Base-by-base conservation (phyloP, 2,329 filamentous ascomycete species). In the Dothistroma septosporum region DNA sequence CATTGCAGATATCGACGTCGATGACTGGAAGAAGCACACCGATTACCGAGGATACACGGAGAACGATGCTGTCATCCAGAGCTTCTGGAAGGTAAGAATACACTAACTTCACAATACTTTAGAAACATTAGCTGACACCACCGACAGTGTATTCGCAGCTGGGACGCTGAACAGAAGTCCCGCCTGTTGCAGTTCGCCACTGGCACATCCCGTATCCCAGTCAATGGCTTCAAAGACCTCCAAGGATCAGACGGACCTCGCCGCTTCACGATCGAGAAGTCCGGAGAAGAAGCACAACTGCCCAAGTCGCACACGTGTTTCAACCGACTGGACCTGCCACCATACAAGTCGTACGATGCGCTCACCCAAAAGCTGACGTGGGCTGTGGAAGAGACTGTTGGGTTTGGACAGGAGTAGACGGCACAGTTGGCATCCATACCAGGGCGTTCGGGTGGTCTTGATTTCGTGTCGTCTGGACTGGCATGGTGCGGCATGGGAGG, bases 21-120 rank as follows among this genome's bases (percentile, higher is more conserved):
- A 99, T 62, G 94, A 99, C 78, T 99, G 94, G 94, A 97, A 99
- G 88, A 99, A 99, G 82, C 94, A 99, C 79, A 99, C 94, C 52
- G 94, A 99, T 74, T 99, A 99, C 78, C 89, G 94, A 69, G 94
- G 94, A 58, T 99, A 99, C 83, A 97, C 95, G 10, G 94, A 99
- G 78, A 92, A 88, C 60, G 94, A 99, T 71, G 91, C 97, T 73
- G 94, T 99, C 28, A 94, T 99, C 67, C 90, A 95, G 76, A 92
- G 95, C 81, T 99, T 99, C 84, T 99, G 94, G 94, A 92, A 96
- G 82, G 82, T 85, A 63, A 53, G 37, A 35, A 50, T 37, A 24
- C 31, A 2, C 5, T 16, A 8, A 28, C 19, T 37, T 53, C 33
- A 52, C 4, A 33, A 50, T 48, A 2, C 28, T 32, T 28, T 4